phyloP scores from a whole-genome alignment of 2,329 filamentous ascomycete species.

The Curvularia verruculosa region DNA sequence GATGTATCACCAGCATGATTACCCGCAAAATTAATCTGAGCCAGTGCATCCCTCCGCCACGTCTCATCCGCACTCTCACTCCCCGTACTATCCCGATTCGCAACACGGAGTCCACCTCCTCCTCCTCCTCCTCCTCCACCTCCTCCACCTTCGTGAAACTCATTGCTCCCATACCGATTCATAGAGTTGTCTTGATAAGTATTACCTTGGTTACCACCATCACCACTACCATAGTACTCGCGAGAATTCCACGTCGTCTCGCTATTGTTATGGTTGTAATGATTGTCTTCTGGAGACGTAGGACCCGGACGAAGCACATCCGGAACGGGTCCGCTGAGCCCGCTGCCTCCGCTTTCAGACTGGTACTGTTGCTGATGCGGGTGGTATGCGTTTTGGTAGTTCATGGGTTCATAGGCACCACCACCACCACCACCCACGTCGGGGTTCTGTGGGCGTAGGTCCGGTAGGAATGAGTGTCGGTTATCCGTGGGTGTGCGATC shows the following conservation, averaged over 20 bases:
- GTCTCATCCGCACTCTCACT: conserved; percentile 21
- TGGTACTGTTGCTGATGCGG: conserved; percentile 18
- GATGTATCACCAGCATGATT: conserved; percentile 1
- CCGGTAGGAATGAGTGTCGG: conserved; percentile 34
- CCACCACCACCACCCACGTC: too few species aligned
- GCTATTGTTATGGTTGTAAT: too few species aligned
- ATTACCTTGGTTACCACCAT: conserved; percentile 7
- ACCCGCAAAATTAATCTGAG: conserved; percentile 22
- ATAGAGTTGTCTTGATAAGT: conserved; percentile 5
- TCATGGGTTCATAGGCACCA: conserved; percentile 8
- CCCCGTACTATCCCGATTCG: conserved; percentile 47
- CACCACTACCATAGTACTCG: conserved; percentile 12
- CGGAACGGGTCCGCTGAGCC: conserved; percentile 20
- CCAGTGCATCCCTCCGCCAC: conserved; percentile 24
- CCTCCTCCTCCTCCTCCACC: conserved; percentile 6
- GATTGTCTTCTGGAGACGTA: conserved; percentile 1
- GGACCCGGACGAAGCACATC: conserved; percentile 28
- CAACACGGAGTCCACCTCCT: conserved; percentile 50
- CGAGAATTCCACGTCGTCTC: conserved; percentile 9
- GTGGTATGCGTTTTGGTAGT: conserved; percentile 24
- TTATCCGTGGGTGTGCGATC: conserved; percentile 52
- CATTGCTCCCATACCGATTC: conserved; percentile 7
- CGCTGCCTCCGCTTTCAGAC: conserved; percentile 16
- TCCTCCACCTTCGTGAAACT: conserved; percentile 9
- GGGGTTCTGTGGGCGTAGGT: conserved; percentile 9